Conservation (phyloP, 768 basidiomycete genomes). For the Kondoa subrosea region DNA sequence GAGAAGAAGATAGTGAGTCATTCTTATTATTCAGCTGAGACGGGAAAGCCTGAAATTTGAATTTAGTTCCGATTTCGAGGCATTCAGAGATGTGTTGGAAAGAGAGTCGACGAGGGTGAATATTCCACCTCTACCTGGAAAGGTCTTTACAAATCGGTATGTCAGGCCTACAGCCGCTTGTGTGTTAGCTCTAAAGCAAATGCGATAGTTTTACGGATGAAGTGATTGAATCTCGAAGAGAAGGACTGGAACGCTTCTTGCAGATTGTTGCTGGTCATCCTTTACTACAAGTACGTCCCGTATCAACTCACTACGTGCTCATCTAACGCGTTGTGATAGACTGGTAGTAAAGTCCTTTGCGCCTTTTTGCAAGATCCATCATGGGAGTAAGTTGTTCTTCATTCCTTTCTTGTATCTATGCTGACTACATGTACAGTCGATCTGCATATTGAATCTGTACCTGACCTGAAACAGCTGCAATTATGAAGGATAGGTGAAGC, state of each 20-base stretch:
- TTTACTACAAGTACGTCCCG: conserved; percentile 58
- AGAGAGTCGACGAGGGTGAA: conserved; percentile 93
- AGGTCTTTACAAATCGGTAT: conserved; percentile 81
- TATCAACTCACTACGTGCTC: not conserved
- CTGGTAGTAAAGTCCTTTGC: conserved; percentile 88
- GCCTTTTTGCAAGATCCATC: conserved; percentile 82
- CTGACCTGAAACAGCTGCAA: not conserved
- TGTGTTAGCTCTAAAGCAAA: not conserved
- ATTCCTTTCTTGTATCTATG: not conserved
- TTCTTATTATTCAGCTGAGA: not conserved
- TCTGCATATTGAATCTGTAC: not conserved
- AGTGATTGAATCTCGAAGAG: conserved; percentile 76
- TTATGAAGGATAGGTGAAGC: too few species aligned
- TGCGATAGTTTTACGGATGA: conserved; percentile 83
- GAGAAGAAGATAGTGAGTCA: conserved; percentile 71
- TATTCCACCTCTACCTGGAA: conserved; percentile 90
- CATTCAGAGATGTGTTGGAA: conserved; percentile 94
- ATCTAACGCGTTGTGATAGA: conserved; percentile 37
- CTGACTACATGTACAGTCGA: not conserved
- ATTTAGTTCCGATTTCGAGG: conserved; percentile 77
- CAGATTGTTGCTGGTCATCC: conserved; percentile 96
- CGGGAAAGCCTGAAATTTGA: not conserved
- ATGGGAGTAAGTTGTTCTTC: not conserved
- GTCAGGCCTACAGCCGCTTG: not conserved
- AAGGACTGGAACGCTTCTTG: conserved; percentile 85